phyloP scores from a whole-genome alignment of 352 stramenopile genomes.

The Phytophthora podocarpi region DNA sequence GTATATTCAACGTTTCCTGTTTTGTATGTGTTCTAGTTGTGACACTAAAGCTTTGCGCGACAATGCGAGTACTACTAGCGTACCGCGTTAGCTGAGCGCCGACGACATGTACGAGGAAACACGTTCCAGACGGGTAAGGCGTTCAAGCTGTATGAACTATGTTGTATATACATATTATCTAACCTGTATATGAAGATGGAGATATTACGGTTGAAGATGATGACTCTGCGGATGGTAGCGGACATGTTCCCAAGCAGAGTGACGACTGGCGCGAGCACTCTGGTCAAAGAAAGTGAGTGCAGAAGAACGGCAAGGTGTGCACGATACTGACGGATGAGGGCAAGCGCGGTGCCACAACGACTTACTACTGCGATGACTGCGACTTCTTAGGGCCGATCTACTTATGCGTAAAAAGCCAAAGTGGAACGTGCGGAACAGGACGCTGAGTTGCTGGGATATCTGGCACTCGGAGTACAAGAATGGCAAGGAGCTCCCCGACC shows the following conservation, averaged over 20 bases:
- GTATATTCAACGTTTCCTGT: no score
- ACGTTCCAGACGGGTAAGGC: not conserved
- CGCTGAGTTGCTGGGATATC: not conserved
- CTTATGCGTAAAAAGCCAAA: not conserved
- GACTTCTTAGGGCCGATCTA: not conserved
- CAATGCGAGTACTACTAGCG: no score
- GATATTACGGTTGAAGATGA: not conserved
- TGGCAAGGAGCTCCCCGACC: not conserved
- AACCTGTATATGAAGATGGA: not conserved
- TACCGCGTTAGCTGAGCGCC: not conserved
- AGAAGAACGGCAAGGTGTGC: no score
- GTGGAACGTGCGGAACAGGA: not conserved
- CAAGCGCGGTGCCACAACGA: conserved; percentile 3
- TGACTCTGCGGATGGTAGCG: not conserved
- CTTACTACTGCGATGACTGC: conserved; percentile 4
- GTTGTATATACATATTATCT: no score
- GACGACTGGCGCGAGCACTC: no score
- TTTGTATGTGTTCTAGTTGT: no score
- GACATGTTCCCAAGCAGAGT: not conserved
- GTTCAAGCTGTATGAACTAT: no score
- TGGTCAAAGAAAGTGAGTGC: no score
- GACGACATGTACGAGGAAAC: conserved; percentile 9
- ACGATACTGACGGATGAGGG: not conserved
- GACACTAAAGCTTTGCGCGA: no score
- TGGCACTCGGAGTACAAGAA: conserved; percentile 9